These are phyloP conservation scores for Coelastrella sp. DNA, from an alignment of 139 green algal species.

Conservation along the genomic window DNA sequence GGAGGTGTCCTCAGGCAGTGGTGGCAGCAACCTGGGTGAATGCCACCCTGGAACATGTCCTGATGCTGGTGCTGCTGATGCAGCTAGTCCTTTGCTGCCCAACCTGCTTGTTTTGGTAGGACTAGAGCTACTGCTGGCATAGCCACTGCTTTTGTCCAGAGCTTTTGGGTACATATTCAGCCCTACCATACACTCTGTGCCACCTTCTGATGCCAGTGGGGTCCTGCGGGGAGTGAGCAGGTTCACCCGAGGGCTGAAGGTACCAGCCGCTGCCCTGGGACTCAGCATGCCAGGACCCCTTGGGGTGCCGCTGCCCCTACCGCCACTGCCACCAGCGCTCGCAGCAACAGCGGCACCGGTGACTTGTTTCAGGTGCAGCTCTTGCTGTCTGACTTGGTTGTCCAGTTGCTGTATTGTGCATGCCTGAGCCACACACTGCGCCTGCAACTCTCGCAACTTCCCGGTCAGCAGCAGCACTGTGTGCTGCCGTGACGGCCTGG, in stretches of 20 bases:
- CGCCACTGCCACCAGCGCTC: not conserved
- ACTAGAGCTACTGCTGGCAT: not conserved
- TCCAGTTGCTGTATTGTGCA: not conserved
- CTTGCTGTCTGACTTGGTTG: not conserved
- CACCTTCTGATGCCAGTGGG: not conserved
- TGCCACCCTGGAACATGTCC: too few relatives aligned
- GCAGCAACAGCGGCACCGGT: not conserved
- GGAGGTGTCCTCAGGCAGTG: not conserved
- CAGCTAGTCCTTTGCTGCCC: conserved; percentile 6
- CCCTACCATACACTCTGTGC: not conserved
- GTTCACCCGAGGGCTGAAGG: not conserved
- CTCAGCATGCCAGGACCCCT: not conserved
- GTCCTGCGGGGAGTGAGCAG: not conserved
- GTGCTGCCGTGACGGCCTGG: not conserved
- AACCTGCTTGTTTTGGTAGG: not conserved
- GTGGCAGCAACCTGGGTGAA: not conserved
- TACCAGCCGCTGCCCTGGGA: not conserved
- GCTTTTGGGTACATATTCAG: not conserved
- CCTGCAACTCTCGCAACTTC: conserved; percentile 1
- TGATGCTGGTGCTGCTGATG: conserved; percentile 11
- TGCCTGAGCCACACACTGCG: not conserved
- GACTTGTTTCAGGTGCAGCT: conserved; percentile 28
- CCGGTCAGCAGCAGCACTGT: conserved; percentile 3
- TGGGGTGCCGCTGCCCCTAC: not conserved
- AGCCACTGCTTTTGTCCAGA: not conserved